Evolutionary conservation across 2,329 filamentous ascomycete genomes (phyloP), one percentile per base, ranked within the genome.

Genomic region (Cryphonectria nitschkei): DNA sequence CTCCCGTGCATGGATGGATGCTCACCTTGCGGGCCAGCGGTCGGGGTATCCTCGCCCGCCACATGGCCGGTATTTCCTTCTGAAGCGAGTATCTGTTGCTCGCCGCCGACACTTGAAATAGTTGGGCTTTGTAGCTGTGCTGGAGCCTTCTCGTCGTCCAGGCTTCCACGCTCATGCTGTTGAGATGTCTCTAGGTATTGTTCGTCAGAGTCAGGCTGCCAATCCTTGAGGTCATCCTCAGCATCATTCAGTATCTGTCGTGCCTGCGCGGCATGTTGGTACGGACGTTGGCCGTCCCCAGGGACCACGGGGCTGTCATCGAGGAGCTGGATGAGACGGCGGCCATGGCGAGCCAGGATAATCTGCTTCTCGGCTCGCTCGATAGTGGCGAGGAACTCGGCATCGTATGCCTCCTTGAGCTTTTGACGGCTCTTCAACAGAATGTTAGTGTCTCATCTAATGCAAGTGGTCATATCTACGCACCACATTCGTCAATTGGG

Each of bases 301-400:
- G 95, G 95, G 0, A 97, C 92, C 41, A 98, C 89, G 0, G 96
- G 94, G 0, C 91, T 91, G 79, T 98, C 95, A 76, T 99, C 96
- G 14, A 99, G 88, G 54, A 97, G 88, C 75, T 92, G 90, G 69
- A 99, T 81, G 50, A 99, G 88, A 60, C 94, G 90, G 68, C 94
- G 92, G 29, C 94, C 95, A 79, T 98, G 95, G 77, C 93, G 93
- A 70, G 96, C 95, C 22, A 99, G 88, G 72, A 99, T 93, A 76
- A 95, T 93, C 80, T 99, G 96, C 84, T 98, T 98, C 85, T 98
- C 96, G 34, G 94, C 94, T 43, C 95, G 92, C 85, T 99, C 96
- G 76, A 99, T 97, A 29, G 94, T 93, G 71, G 95, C 94, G 22
- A 92, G 89, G 74, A 97, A 93, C 80, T 98, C 94, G 72, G 93